Conservation (phyloP, 768 basidiomycete species). For the Suillus decipiens region DNA sequence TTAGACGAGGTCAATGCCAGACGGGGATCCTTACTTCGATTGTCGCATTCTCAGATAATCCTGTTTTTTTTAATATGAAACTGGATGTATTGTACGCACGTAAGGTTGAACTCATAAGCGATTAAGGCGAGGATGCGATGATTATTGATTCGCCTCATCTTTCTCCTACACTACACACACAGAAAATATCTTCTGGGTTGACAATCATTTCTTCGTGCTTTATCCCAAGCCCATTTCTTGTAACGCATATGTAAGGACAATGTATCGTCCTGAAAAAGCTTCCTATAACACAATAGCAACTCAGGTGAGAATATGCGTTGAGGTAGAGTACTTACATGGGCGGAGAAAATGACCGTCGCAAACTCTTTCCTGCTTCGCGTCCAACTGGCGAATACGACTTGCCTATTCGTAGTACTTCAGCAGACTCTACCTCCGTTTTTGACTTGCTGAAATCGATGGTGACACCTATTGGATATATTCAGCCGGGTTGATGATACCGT, state of each 20-base stretch:
- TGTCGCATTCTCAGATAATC: neutral
- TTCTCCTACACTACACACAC: neutral
- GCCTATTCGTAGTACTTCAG: neutral
- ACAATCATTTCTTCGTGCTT: neutral
- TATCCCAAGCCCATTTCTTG: neutral
- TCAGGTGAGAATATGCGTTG: neutral
- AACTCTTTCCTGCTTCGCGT: neutral
- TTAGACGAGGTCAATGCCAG: neutral
- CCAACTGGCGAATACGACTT: neutral
- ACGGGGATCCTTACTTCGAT: neutral
- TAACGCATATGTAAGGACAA: neutral
- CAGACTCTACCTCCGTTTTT: neutral
- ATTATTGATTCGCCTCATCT: neutral
- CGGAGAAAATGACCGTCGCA: neutral
- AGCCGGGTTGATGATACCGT: neutral
- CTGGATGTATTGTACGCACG: neutral
- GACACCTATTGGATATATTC: neutral
- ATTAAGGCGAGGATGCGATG: neutral
- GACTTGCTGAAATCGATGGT: neutral
- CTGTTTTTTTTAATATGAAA: neutral
- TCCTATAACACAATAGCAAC: neutral
- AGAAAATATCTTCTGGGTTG: neutral
- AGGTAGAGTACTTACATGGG: neutral
- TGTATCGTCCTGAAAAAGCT: neutral
- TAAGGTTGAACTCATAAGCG: neutral